Evolutionary conservation across 192 early-diverging fungal species (phyloP), one percentile per base, ranked within the genome.

Genomic region (Rhizoclosmatium sp.): DNA sequence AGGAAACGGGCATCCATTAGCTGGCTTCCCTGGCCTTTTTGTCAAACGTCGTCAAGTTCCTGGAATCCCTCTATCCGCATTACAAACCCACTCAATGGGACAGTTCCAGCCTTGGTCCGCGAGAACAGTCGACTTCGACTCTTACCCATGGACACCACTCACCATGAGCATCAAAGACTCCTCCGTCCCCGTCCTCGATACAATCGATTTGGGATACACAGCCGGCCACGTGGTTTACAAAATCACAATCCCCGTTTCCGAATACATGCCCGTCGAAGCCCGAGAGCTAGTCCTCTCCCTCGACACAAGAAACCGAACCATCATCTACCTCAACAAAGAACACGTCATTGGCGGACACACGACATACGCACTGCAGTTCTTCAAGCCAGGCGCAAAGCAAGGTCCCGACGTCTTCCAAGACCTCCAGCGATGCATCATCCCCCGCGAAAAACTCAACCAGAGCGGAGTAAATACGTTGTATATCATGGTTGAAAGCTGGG

Each of bases 401-500:
- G 93, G 95, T 4, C 91, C 93, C 9, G 95, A 97, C 73, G 81
- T 78, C 31, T 82, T 88, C 58, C 60, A 40, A 39, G 94, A 93
- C 47, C 84, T 81, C 45, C 73, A 87, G 21, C 89, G 86, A 9
- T 93, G 93, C 74, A 76, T 89, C 39, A 71, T 95, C 3, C 85
- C 90, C 0, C 16, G 10, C 9, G 62, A 65, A 1, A 23, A 56
- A 41, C 12, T 71, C 4, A 59, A 70, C 44, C 76, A 80, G 31
- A 80, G 10, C 76, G 84, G 75, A 46, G 65, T 59, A 19, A 95
- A 95, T 75, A 86, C 90, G 45, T 79, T 96, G 3, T 67, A 93
- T 59, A 78, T 95, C 4, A 76, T 94, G 1, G 89, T 95, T 45
- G 94, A 95, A 69, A 93, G 89, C 59, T 93, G 89, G 77, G 95